A percentile compares a stretch with the other conserved stretches of the same genome.
Conservation (phyloP, 1,284 basidiomycete species). For the Moesziomyces antarcticus region DNA sequence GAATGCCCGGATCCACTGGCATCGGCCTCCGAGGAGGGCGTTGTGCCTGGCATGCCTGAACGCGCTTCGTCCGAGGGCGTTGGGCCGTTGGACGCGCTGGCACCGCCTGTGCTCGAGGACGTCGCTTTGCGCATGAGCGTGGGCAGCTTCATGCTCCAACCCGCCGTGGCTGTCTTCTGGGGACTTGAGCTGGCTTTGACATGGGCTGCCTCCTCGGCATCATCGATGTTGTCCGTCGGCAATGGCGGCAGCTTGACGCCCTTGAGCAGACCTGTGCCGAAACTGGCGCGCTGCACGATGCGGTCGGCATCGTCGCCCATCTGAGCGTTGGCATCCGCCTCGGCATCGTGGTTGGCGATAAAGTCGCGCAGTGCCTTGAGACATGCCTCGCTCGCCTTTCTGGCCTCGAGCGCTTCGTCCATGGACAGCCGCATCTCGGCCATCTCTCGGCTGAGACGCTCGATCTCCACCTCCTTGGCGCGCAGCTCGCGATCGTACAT, state of each 20-base stretch:
- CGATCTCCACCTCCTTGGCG: conserved; percentile 57
- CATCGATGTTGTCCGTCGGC: conserved; percentile 55
- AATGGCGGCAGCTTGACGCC: conserved; percentile 60
- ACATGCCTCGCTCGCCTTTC: conserved; percentile 60
- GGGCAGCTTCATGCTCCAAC: conserved; percentile 49
- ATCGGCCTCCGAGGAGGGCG: not conserved
- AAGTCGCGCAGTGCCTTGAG: conserved; percentile 58
- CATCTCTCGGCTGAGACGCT: conserved; percentile 50
- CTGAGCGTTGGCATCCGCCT: conserved; percentile 37
- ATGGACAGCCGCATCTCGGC: conserved; percentile 42
- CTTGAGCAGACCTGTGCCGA: conserved; percentile 44
- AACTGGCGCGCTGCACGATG: conserved; percentile 31
- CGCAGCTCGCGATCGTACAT: conserved; percentile 42
- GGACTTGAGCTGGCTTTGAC: conserved; percentile 8
- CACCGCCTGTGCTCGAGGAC: conserved; percentile 22
- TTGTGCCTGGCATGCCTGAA: not conserved
- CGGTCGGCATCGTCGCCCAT: conserved; percentile 37
- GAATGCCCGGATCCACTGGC: not conserved
- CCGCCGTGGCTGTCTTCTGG: conserved; percentile 12
- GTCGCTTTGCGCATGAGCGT: conserved; percentile 49
- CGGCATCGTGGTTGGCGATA: conserved; percentile 43
- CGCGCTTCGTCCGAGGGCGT: conserved; percentile 34
- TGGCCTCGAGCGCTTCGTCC: conserved; percentile 61
- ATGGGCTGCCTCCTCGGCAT: conserved; percentile 44
- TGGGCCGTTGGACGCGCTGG: conserved; percentile 13